Base-by-base conservation (phyloP, 192 early-diverging fungal genomes). In the Coemansia sp. region DNA sequence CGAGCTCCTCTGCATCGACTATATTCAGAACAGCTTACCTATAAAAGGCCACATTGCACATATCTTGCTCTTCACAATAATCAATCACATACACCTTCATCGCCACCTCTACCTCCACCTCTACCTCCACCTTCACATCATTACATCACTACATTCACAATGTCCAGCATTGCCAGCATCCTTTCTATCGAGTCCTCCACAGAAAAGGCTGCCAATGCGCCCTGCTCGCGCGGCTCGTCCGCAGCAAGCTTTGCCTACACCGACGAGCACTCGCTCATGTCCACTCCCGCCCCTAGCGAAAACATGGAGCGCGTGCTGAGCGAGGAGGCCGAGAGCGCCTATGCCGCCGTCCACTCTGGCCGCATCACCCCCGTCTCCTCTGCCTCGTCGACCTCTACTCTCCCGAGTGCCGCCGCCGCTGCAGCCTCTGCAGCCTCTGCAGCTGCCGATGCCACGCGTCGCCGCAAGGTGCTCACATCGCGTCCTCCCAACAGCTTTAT, bases 401-500 rank as follows among this genome's bases (percentile, higher is more conserved):
- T 67, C n/a, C 64, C 64, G 26, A 35, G 52, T 17, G 61, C 61
- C 3, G 61, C 61, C 11, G 42, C 30, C 13, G 34, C 58, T 10
- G 62, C 54, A 9, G 62, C 62, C 14, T 49, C 55, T 24, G 47
- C 64, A 19, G 61, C 56, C 15, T 20, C 56, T 14, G 47, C 61
- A 9, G 45, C 57, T 13, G 58, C 65, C 13, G 58, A 58, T 23
- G 70, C 64, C 35, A 61, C 33, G 39, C 70, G 63, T 32, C 58
- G 70, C 26, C 70, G 70, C 70, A 73, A 73, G 59, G 63, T 73
- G 26, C 70, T 73, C 39, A 73, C 69, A 22, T 67, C 72, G 23
- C 67, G 74, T 34, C 75, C 75, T 18, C 75, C 75, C 40, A 78
- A 78, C 71, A 64, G 61, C 57, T 78, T 78, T 28, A 78, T 78